Conservation (phyloP, 805 yeast genomes). For the Candida michaelii region DNA sequence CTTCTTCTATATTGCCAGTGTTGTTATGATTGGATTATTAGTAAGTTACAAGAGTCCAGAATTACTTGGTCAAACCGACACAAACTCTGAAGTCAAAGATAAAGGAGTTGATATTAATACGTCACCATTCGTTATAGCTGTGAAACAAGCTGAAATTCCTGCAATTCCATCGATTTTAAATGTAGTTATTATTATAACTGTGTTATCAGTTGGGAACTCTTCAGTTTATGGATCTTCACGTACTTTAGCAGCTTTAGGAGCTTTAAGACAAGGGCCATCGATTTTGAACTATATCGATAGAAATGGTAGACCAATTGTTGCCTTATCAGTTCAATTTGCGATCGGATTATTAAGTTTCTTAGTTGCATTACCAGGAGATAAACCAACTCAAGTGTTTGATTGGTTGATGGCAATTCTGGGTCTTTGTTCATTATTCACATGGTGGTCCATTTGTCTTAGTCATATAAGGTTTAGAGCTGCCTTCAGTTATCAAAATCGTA, state of each 20-base stretch:
- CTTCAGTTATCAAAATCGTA: slow-evolving; percentile 22
- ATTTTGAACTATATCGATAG: slow-evolving; percentile 28
- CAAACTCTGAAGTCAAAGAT: slow-evolving; percentile 14
- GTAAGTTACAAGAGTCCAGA: slow-evolving; percentile 34
- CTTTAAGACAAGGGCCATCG: slow-evolving; percentile 30
- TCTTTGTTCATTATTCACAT: slow-evolving; percentile 28
- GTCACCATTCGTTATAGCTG: slow-evolving; percentile 42
- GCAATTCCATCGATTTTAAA: slow-evolving; percentile 34
- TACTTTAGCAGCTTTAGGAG: slow-evolving; percentile 31
- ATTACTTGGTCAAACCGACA: slow-evolving; percentile 19
- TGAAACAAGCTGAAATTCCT: slow-evolving; percentile 28
- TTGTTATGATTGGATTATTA: slow-evolving; percentile 55
- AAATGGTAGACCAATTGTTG: slow-evolving; percentile 32
- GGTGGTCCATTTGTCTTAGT: slow-evolving; percentile 30
- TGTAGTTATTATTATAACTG: slow-evolving; percentile 33
- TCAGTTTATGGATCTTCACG: slow-evolving; percentile 36
- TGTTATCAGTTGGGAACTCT: slow-evolving; percentile 36
- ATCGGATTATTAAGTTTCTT: slow-evolving; percentile 30
- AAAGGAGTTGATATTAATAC: slow-evolving; percentile 26
- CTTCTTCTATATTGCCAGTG: slow-evolving; percentile 54
- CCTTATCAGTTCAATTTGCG: slow-evolving; percentile 23
- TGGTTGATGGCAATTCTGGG: slow-evolving; percentile 35
- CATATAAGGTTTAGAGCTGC: slow-evolving; percentile 32
- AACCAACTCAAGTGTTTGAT: slow-evolving; percentile 31
- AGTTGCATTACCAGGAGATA: slow-evolving; percentile 27